Evolutionary conservation across 1,284 basidiomycete genomes (phyloP).

Genomic region (Grifola frondosa): DNA sequence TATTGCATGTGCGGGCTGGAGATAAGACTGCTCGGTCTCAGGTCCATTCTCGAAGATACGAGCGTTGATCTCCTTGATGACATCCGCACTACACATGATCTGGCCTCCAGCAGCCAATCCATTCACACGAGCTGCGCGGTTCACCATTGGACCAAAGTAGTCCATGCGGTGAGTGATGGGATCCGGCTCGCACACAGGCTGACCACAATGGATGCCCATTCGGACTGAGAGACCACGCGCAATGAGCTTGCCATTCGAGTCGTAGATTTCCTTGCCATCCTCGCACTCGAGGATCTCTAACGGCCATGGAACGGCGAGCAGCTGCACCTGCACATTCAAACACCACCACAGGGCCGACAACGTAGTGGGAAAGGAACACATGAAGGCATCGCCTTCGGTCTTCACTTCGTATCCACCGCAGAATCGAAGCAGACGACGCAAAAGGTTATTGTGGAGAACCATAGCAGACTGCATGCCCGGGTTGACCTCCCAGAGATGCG

Average conservation of each 20-base stretch:
- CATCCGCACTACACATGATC: conserved; percentile 91
- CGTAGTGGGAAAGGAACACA: conserved; percentile 95
- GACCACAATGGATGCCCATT: conserved; percentile 97
- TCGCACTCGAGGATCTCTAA: conserved; percentile 91
- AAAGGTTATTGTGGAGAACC: conserved; percentile 85
- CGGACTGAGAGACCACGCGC: conserved; percentile 91
- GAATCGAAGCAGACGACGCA: conserved; percentile 84
- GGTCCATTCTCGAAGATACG: conserved; percentile 54
- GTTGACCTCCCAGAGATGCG: conserved; percentile 96
- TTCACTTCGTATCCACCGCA: conserved; percentile 99
- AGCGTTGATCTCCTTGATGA: conserved; percentile 81
- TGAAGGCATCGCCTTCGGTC: conserved; percentile 99
- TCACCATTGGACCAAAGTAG: conserved; percentile 94
- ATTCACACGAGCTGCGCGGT: conserved; percentile 86
- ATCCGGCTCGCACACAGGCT: conserved; percentile 90
- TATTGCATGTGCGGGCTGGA: conserved; percentile 57
- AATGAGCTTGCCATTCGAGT: conserved; percentile 69
- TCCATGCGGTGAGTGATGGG: conserved; percentile 97
- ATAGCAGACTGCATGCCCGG: conserved; percentile 96
- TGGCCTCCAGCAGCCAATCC: conserved; percentile 90
- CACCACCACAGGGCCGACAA: conserved; percentile 91
- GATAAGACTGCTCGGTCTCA: conserved; percentile 55
- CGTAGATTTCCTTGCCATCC: conserved; percentile 84
- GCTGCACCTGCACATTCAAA: conserved; percentile 83
- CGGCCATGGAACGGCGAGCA: conserved; percentile 91